Base-by-base conservation (phyloP, 805 yeast genomes). In the Barnettozyma populi region DNA sequence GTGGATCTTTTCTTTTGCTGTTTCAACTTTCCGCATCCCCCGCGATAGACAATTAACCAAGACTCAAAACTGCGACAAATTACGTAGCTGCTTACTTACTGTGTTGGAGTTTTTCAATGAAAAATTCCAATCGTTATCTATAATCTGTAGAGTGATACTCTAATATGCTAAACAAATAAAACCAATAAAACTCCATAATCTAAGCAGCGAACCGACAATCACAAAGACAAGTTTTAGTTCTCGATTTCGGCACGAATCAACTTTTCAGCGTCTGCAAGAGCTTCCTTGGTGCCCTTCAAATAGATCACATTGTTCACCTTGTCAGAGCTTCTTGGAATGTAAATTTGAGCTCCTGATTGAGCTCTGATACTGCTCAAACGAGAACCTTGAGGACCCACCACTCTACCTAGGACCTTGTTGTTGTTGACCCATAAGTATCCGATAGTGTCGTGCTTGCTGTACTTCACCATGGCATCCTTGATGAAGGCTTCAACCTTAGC, bases 381-480 rank as follows among this genome's bases (percentile, higher is more conserved):
- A 32, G 80, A 67, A 41, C 96, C 96, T 55, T 79, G 83, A 14
- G 88, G 80, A 8, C 96, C 96, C 53, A 89, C 78, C 45, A 88
- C 71, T 62, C 73, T 77, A 49, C 84, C 76, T 64, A 85, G 84
- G 40, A 63, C 62, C 24, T 66, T 60, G 13, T 79, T 66, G 48
- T 78, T 73, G 37, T 76, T 65, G 36, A 79, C 67, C 75, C 84
- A 84, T 51, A 85, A 67, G 77, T 79, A 86, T 13, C 82, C 94
- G 42, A 69, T 70, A 37, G 68, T 58, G 39, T 73, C 72, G 44
- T 78, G 79, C 20, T 60, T 57, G 49, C 70, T 59, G 44, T 79
- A 79, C 37, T 65, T 63, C 27, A 65, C 74, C 55, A 86, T 65
- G 47, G 79, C 69, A 23, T 69, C 69, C 52, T 76, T 68, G 49